Evolutionary conservation across 106 monocot species (phyloP), one percentile per base, ranked within the genome.

Genomic region (Ottelia alismoides): DNA sequence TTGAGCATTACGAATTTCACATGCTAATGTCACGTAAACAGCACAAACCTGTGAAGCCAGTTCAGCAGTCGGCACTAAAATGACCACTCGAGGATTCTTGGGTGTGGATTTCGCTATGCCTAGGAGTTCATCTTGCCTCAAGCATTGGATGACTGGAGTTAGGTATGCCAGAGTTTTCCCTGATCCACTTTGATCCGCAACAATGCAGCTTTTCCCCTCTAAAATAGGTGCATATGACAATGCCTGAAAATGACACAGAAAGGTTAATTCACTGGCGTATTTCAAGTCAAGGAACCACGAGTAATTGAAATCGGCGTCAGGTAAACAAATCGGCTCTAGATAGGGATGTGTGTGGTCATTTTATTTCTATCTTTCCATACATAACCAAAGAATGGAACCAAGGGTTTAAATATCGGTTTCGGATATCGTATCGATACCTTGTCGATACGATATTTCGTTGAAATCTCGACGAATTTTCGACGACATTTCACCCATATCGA

Each of bases 151-250:
- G 31, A 75, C 61, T 27, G 98, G 96, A 25, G 71, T 70, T 60
- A 99, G 85, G 61, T 99, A 99, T 16, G 90, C 90, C 54, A 99
- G 46, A 22, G 98, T 99, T 58, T 99, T 99, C 6, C 98, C 98
- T 21, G 90, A 99, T 61, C 90, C 90, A 75, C 89, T 98, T 74
- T 98, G 98, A 63, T 90, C 98, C 24, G 89, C 82, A 73, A 98
- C 71, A 35, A 90, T 76, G 61, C 89, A 85, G 69, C 79, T 98
- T 70, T 78, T 98, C 28, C 90, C 98, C 67, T 73, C 66, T 58
- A 86, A 71, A 50, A 98, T 67, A 45, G 76, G 71, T 3, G 51
- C 52, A 69, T 72, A 90, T 25, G 86, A 72, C 77, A 86, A 68
- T 1, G 90, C 98, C 98, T 99, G 57, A 47, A 66, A 22, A 43